phyloP scores from a whole-genome alignment of 768 basidiomycete genomes.

The Amylocystis lapponica region DNA sequence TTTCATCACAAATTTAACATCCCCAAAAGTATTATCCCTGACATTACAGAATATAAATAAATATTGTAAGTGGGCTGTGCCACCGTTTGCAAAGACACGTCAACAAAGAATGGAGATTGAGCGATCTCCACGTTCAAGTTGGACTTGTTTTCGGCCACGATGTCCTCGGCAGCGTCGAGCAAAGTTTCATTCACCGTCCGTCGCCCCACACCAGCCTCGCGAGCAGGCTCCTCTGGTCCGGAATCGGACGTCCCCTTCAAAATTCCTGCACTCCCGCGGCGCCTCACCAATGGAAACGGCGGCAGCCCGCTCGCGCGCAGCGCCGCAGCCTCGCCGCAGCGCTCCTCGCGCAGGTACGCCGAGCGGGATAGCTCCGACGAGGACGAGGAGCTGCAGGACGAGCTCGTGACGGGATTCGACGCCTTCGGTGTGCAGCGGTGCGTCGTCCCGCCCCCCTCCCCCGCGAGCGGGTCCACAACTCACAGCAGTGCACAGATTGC shows the following conservation, averaged over 20 bases:
- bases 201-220: constrained; percentile 66
- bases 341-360: constrained; percentile 22
- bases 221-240: constrained; percentile 52
- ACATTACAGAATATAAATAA: too few relatives aligned
- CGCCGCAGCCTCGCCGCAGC: constrained; percentile 41
- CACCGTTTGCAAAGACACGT: too few relatives aligned
- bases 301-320: constrained; percentile 54
- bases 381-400: constrained; percentile 49
- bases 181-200: constrained; percentile 27
- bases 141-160: too few relatives aligned
- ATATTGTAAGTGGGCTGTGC: too few relatives aligned
- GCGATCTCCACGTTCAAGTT: too few relatives aligned
- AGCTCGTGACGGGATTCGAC: constrained; percentile 69
- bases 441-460: constrained; percentile 34
- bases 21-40: too few relatives aligned
- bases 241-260: constrained; percentile 60
- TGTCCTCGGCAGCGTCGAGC: constrained; percentile 9
- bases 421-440: constrained; percentile 81
- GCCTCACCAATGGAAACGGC: constrained; percentile 36
- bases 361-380: constrained; percentile 51
- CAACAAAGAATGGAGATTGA: too few relatives aligned
- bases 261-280: constrained; percentile 55
- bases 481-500: constrained; percentile 55
- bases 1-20: too few relatives aligned
- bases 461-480: constrained; percentile 46